phyloP scores from a whole-genome alignment of 257 asterid genomes.

The Voacanga thouarsii region DNA sequence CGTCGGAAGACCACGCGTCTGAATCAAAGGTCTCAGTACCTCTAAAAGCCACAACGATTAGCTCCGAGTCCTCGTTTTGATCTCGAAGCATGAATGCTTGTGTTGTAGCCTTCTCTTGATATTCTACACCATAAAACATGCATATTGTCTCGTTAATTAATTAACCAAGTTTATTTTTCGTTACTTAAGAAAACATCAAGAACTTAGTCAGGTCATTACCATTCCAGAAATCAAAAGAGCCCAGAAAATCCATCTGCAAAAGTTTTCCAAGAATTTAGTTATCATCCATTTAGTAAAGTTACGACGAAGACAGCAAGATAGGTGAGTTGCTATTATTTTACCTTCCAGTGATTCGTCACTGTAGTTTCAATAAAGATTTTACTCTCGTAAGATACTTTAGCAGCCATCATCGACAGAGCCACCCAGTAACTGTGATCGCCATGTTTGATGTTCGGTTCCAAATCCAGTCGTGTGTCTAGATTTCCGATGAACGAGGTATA shows the following conservation, averaged over 20 bases:
- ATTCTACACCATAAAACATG: slow-evolving; percentile 24
- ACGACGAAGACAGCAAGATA: no score
- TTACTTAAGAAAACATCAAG: background rate
- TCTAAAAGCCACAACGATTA: slow-evolving; percentile 40
- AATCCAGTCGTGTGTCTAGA: background rate
- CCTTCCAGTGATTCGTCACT: slow-evolving; percentile 47
- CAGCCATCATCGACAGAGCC: slow-evolving; percentile 47
- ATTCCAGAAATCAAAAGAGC: slow-evolving; percentile 39
- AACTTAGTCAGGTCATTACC: slow-evolving; percentile 13
- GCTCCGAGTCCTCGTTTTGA: slow-evolving; percentile 16
- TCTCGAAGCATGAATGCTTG: slow-evolving; percentile 51
- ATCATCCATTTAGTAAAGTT: background rate
- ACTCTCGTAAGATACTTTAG: slow-evolving; percentile 55
- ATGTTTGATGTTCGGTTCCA: slow-evolving; percentile 3
- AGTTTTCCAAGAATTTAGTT: background rate
- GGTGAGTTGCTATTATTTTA: background rate
- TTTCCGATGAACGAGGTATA: background rate
- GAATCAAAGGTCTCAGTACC: slow-evolving; percentile 48
- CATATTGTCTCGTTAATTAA: no score
- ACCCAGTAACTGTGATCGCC: slow-evolving; percentile 35
- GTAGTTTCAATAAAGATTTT: slow-evolving; percentile 16
- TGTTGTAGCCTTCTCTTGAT: slow-evolving; percentile 28
- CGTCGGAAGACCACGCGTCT: slow-evolving; percentile 45
- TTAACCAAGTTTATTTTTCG: no score
- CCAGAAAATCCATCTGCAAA: slow-evolving; percentile 47